phyloP scores from a whole-genome alignment of 495 filamentous ascomycete species.

The Filosporella fistucella region DNA sequence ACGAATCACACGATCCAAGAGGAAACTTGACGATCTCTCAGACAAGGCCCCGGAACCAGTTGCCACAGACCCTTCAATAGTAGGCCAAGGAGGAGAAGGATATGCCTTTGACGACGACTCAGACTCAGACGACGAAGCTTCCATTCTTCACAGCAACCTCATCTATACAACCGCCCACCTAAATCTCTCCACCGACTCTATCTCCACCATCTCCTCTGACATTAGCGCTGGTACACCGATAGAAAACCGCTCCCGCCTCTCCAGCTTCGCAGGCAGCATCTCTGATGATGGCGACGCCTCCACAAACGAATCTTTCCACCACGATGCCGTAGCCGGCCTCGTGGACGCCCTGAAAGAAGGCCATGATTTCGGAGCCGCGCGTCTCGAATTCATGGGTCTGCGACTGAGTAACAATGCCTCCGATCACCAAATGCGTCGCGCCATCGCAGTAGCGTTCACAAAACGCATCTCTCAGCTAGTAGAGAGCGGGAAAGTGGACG shows the following conservation, averaged over 20 bases:
- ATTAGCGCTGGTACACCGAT: conserved; percentile 29
- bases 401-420: conserved; percentile 86
- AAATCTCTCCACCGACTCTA: conserved; percentile 70
- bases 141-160: conserved; percentile 34
- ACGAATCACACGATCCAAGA: conserved; percentile 51
- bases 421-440: conserved; percentile 79
- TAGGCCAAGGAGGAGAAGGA: conserved; percentile 53
- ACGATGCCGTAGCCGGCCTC: conserved; percentile 79
- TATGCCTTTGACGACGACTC: conserved; percentile 43
- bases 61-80: conserved; percentile 46
- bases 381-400: conserved; percentile 81
- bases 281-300: conserved; percentile 36
- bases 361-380: conserved; percentile 55
- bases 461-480: conserved; percentile 73
- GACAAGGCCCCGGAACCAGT: conserved; percentile 24
- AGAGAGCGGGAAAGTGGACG: conserved; percentile 49
- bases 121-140: conserved; percentile 39
- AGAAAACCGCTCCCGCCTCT: conserved; percentile 37
- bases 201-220: conserved; percentile 54
- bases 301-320: conserved; percentile 68
- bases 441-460: conserved; percentile 80
- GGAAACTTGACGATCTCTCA: conserved; percentile 35
- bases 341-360: conserved; percentile 72
- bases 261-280: conserved; percentile 36
- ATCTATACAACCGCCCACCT: conserved; percentile 67